Percentiles rank a stretch among this genome's conserved stretches.
phyloP scores from a whole-genome alignment of 2,329 filamentous ascomycete species.

The Emmonsiellopsis sp. region DNA sequence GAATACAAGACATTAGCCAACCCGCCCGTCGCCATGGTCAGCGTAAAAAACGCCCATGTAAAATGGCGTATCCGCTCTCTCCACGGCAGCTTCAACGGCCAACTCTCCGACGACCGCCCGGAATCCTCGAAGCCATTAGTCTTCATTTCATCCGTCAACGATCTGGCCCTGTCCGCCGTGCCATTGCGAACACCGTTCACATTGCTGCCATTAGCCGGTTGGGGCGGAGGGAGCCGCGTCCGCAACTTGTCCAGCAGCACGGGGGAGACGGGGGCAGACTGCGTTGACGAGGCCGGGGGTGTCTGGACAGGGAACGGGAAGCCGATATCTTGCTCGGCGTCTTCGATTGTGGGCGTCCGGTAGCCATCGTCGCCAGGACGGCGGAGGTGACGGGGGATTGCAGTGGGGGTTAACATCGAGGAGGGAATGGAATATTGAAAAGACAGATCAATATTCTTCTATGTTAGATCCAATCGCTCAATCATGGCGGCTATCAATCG shows the following conservation, averaged over 20 bases:
- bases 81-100: slow-evolving; percentile 31
- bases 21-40: slow-evolving; percentile 54
- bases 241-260: not conserved
- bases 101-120: slow-evolving; percentile 10
- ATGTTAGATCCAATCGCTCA: no score
- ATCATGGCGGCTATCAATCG: no score
- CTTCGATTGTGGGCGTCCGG: slow-evolving; percentile 37
- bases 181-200: not conserved
- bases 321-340: slow-evolving; percentile 20
- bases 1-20: slow-evolving; percentile 50
- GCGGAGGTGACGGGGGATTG: slow-evolving; percentile 24
- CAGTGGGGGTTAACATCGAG: not conserved
- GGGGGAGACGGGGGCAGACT: not conserved
- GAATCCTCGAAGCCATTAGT: not conserved
- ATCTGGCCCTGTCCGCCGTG: not conserved
- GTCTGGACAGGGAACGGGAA: slow-evolving; percentile 8
- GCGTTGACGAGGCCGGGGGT: not conserved
- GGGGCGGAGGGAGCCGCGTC: not conserved
- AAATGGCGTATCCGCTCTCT: slow-evolving; percentile 51
- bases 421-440: not conserved
- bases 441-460: not conserved
- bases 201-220: not conserved
- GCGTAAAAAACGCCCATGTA: slow-evolving; percentile 72
- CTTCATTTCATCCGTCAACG: slow-evolving; percentile 1
- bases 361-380: slow-evolving; percentile 35